These are phyloP conservation scores for Cephaloascus albidus DNA, from an alignment of 805 yeast genomes.

Conservation along the genomic window DNA sequence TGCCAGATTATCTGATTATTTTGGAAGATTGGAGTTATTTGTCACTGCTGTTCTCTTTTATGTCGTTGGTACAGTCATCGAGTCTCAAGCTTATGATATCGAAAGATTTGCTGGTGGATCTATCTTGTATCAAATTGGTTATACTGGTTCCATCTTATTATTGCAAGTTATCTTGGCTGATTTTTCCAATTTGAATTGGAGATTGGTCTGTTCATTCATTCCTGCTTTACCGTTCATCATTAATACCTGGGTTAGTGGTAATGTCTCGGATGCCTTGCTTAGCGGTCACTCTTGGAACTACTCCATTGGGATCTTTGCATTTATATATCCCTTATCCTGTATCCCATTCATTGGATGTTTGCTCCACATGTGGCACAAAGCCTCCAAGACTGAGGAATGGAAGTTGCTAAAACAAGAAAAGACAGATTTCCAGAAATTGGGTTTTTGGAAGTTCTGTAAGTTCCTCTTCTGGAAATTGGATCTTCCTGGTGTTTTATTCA, in stretches of 20 bases:
- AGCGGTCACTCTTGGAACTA: slow-evolving; percentile 56
- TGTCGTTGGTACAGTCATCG: slow-evolving; percentile 53
- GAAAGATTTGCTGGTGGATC: slow-evolving; percentile 58
- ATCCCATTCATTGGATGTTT: slow-evolving; percentile 50
- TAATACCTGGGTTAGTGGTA: slow-evolving; percentile 72
- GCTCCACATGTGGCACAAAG: slow-evolving; percentile 46
- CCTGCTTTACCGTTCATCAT: slow-evolving; percentile 69
- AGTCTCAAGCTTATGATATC: slow-evolving; percentile 50
- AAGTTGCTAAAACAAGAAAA: slow-evolving; percentile 26
- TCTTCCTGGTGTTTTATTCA: slow-evolving; percentile 47
- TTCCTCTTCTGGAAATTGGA: slow-evolving; percentile 57
- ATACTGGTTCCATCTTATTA: slow-evolving; percentile 52
- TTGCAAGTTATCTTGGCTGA: slow-evolving; percentile 56
- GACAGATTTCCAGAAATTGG: slow-evolving; percentile 23
- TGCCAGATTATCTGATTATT: slow-evolving; percentile 58
- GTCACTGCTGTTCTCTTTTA: slow-evolving; percentile 43
- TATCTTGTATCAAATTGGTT: slow-evolving; percentile 39
- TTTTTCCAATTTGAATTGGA: slow-evolving; percentile 60
- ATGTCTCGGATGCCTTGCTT: slow-evolving; percentile 33
- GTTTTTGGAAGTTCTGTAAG: slow-evolving; percentile 18
- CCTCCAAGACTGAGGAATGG: slow-evolving; percentile 46
- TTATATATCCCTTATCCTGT: slow-evolving; percentile 57
- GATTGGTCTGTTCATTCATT: slow-evolving; percentile 53
- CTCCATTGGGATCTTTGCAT: slow-evolving; percentile 74
- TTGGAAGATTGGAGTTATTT: slow-evolving; percentile 51